phyloP scores from a whole-genome alignment of 192 early-diverging fungal species.

The Funneliformis geosporum region DNA sequence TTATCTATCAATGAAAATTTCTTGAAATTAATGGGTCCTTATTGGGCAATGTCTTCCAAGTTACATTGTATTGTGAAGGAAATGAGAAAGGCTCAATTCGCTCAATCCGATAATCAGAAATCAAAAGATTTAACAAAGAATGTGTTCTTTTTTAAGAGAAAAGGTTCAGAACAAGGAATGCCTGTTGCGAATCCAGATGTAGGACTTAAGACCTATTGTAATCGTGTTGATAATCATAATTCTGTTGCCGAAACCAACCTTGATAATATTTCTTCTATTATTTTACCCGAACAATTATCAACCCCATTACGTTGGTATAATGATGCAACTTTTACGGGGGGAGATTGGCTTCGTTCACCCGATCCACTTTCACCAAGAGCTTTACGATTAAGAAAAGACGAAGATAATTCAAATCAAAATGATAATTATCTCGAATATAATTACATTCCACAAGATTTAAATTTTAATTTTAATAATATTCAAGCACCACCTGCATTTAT shows the following conservation, averaged over 20 bases:
- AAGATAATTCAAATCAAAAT: neutral
- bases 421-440: neutral
- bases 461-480: constrained; percentile 2
- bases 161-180: neutral
- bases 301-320: neutral
- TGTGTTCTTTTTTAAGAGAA: neutral
- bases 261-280: neutral
- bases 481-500: neutral
- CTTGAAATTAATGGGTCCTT: constrained; percentile 44
- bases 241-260: neutral
- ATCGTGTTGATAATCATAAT: neutral
- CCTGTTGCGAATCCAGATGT: neutral
- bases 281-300: neutral
- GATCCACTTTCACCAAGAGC: neutral
- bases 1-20: constrained; percentile 48
- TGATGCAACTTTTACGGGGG: neutral
- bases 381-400: neutral
- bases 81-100: neutral
- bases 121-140: no score
- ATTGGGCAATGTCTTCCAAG: constrained; percentile 58
- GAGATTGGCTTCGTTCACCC: neutral
- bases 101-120: neutral
- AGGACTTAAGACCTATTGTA: constrained; percentile 5
- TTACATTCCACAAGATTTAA: constrained; percentile 22
- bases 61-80: constrained; percentile 23